Evolutionary conservation across 768 basidiomycete species (phyloP).

Genomic region (Asterophora lycoperdoides): DNA sequence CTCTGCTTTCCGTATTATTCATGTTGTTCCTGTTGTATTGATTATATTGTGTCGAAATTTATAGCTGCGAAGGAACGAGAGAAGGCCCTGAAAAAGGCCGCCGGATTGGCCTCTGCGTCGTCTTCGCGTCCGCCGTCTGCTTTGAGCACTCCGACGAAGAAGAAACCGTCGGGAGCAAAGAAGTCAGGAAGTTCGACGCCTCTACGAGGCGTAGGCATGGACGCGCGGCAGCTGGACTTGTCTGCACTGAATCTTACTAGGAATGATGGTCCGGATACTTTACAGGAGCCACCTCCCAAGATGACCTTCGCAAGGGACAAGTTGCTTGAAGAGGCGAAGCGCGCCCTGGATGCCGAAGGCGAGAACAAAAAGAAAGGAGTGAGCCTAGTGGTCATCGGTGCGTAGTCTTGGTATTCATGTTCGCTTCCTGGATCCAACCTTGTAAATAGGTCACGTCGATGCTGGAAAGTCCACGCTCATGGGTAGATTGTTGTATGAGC

Average conservation of each 20-base stretch:
- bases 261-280: slow-evolving; percentile 36
- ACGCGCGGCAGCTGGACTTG: slow-evolving; percentile 67
- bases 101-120: slow-evolving; percentile 36
- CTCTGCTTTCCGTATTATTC: slow-evolving; percentile 21
- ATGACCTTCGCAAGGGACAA: slow-evolving; percentile 73
- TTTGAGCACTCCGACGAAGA: slow-evolving; percentile 37
- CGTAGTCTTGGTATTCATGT: slow-evolving; percentile 12
- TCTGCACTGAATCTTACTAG: slow-evolving; percentile 63
- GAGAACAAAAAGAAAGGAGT: slow-evolving; percentile 62
- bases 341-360: slow-evolving; percentile 41
- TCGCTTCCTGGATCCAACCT: neutral
- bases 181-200: slow-evolving; percentile 43
- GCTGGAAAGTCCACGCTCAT: slow-evolving; percentile 98
- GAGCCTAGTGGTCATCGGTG: slow-evolving; percentile 92
- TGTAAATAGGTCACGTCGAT: slow-evolving; percentile 84
- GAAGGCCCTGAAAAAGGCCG: slow-evolving; percentile 56
- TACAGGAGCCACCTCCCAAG: slow-evolving; percentile 56
- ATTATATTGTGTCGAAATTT: slow-evolving; percentile 37
- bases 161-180: slow-evolving; percentile 35
- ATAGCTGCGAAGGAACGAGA: slow-evolving; percentile 80
- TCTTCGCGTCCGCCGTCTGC: slow-evolving; percentile 46
- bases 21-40: slow-evolving; percentile 30
- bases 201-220: slow-evolving; percentile 34
- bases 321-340: slow-evolving; percentile 74
- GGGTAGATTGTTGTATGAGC: slow-evolving; percentile 90